Base-by-base conservation (phyloP, 768 basidiomycete genomes). In the Pleurotus platypus region DNA sequence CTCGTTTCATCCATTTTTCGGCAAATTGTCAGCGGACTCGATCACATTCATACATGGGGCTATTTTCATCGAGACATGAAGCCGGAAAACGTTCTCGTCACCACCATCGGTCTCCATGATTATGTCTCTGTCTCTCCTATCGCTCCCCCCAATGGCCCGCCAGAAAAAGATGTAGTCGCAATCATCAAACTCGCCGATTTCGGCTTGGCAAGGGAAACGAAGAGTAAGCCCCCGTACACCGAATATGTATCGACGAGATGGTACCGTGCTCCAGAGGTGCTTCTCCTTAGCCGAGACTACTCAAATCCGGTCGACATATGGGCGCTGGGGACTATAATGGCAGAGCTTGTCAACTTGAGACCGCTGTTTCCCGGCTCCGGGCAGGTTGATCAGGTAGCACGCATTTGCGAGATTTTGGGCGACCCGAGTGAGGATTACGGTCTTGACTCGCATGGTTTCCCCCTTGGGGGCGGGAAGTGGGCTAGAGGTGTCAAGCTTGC, bases 21-120 rank as follows among this genome's bases (percentile, higher is more conserved):
- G 57, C 97, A 99, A 73, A 90, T 95, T 65, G 85, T 92, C 46
- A 77, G 84, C 13, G 97, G 97, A 39, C 82, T 99, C 37, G 79
- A 93, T 66, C 97, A 99, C 71, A 93, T 98, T 62, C 97, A 99
- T 72, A 70, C 78, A 12, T 78, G 87, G 27, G 97, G 96, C 37
- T 99, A 96, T 73, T 99, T 99, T 73, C 97, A 99, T 73, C 91
- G 97, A 49, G 97, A 99, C 71, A 97, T 99, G 94, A 99, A 99
- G 73, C 97, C 97, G 38, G 97, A 99, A 72, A 99, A 99, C 66
- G 89, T 98, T 6, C 85, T 99, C 51, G 97, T 99, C 64, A 98
- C 97, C 15, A 98, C 97, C 1, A 97, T 94, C 12, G 97, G 97
- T 16, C 81, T 96, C 51, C 88, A 90, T 62, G 92, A 97, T 72